phyloP scores from a whole-genome alignment of 2,329 filamentous ascomycete genomes.

The Leptoxyphium fumago region DNA sequence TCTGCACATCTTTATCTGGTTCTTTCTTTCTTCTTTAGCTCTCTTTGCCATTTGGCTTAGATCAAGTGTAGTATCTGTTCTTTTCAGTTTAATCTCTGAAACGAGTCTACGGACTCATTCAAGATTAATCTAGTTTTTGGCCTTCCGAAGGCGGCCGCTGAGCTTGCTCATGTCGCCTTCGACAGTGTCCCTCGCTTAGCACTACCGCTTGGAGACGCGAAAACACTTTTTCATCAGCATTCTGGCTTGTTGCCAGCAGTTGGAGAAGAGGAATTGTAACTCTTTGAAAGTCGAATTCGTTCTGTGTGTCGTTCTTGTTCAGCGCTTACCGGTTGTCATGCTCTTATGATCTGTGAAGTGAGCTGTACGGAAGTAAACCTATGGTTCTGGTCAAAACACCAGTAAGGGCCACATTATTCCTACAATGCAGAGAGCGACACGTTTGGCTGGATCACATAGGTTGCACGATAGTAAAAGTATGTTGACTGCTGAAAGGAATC shows the following conservation, averaged over 20 bases:
- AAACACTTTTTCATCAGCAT: slow-evolving; percentile 19
- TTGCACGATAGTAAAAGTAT: too few species aligned
- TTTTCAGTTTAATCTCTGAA: slow-evolving; percentile 96
- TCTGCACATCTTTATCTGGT: neutral
- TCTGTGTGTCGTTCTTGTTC: too few species aligned
- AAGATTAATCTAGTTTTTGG: slow-evolving; percentile 78
- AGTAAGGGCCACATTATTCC: too few species aligned
- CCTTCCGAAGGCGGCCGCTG: slow-evolving; percentile 42
- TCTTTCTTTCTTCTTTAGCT: slow-evolving; percentile 31
- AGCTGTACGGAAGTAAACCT: too few species aligned
- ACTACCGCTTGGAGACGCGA: slow-evolving; percentile 62
- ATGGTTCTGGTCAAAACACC: too few species aligned
- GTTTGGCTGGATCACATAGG: too few species aligned
- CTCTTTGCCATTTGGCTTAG: slow-evolving; percentile 35
- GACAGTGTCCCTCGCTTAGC: slow-evolving; percentile 65
- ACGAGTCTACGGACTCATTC: slow-evolving; percentile 56
- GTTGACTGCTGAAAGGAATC: too few species aligned
- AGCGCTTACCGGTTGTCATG: too few species aligned
- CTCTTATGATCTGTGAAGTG: too few species aligned
- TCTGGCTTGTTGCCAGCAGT: neutral
- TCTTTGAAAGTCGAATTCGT: too few species aligned
- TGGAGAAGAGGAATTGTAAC: neutral
- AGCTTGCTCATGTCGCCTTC: slow-evolving; percentile 52
- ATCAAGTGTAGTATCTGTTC: slow-evolving; percentile 36
- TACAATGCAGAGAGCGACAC: too few species aligned